Conservation (phyloP, 345 rosid genomes). For the Eucalyptus caleyi region DNA sequence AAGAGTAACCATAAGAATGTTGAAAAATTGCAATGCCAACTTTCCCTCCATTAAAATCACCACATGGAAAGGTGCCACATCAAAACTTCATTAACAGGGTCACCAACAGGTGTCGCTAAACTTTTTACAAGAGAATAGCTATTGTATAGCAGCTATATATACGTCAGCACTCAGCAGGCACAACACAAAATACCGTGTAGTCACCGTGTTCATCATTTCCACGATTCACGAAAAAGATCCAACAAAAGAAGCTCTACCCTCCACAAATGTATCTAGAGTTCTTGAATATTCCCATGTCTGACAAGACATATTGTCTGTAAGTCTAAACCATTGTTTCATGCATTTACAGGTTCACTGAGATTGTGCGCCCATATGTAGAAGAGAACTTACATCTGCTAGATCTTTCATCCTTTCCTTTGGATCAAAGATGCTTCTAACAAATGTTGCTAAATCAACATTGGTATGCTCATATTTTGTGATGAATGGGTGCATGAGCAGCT, state of each 20-base stretch:
- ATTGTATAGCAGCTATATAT: background rate
- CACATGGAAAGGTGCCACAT: background rate
- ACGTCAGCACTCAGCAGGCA: background rate
- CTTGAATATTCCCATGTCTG: background rate
- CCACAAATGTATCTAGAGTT: background rate
- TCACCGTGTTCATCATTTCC: background rate
- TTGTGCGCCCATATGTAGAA: background rate
- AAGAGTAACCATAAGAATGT: background rate
- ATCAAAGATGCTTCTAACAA: conserved; percentile 75
- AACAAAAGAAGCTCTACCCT: background rate
- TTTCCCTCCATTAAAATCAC: background rate
- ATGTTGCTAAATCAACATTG: conserved; percentile 57
- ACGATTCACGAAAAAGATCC: background rate
- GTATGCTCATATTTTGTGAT: conserved; percentile 53
- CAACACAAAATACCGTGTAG: background rate
- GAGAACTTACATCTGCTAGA: conserved; percentile 76
- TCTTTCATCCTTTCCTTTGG: conserved; percentile 84
- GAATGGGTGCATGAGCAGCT: conserved; percentile 87
- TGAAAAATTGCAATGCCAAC: background rate
- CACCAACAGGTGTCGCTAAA: background rate
- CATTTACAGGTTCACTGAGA: background rate
- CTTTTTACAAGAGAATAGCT: background rate
- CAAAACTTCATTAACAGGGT: background rate
- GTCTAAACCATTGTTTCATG: background rate
- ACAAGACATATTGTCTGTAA: background rate